Evolutionary conservation across 208 protist genomes (phyloP).

Genomic region (Crithidia mellificae): DNA sequence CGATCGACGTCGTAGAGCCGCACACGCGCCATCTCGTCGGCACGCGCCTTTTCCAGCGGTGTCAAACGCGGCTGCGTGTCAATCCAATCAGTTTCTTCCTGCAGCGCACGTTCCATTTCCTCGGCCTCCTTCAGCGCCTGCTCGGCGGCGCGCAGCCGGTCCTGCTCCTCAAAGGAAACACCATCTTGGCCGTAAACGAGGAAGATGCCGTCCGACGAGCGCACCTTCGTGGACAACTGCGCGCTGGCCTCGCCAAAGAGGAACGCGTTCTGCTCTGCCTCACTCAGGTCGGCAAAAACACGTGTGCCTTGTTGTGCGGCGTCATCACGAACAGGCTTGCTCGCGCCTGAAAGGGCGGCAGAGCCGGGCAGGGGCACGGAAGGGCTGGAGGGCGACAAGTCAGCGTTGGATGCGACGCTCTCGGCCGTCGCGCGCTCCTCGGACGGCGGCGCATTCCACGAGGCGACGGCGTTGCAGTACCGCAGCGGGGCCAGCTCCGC

Average conservation of each 20-base stretch:
- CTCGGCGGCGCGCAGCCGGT: slow-evolving; percentile 5
- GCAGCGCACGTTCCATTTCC: background rate
- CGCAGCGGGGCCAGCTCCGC: slow-evolving; percentile 44
- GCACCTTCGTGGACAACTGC: slow-evolving; percentile 13
- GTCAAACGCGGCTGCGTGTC: background rate
- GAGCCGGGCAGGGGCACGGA: too few species aligned
- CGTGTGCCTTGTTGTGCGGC: background rate
- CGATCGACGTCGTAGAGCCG: slow-evolving; percentile 34
- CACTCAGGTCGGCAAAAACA: slow-evolving; percentile 22
- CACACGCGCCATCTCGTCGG: slow-evolving; percentile 19
- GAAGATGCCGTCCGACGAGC: slow-evolving; percentile 26
- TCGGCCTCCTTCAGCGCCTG: background rate
- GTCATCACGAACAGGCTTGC: too few species aligned
- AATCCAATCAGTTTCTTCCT: background rate
- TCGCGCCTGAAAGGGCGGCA: too few species aligned
- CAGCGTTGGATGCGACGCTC: too few species aligned
- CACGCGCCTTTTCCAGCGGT: slow-evolving; percentile 3
- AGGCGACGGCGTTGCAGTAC: slow-evolving; percentile 13
- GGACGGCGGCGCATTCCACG: slow-evolving; percentile 6
- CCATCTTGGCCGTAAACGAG: slow-evolving; percentile 26
- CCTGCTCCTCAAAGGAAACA: slow-evolving; percentile 20
- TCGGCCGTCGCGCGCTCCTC: too few species aligned
- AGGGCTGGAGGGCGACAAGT: too few species aligned
- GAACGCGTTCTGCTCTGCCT: slow-evolving; percentile 41
- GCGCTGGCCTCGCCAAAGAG: slow-evolving; percentile 38